Evolutionary conservation across 306 rosid genomes (phyloP), one percentile per base, ranked within the genome.

Genomic region (Herpetospermum pedunculosum): DNA sequence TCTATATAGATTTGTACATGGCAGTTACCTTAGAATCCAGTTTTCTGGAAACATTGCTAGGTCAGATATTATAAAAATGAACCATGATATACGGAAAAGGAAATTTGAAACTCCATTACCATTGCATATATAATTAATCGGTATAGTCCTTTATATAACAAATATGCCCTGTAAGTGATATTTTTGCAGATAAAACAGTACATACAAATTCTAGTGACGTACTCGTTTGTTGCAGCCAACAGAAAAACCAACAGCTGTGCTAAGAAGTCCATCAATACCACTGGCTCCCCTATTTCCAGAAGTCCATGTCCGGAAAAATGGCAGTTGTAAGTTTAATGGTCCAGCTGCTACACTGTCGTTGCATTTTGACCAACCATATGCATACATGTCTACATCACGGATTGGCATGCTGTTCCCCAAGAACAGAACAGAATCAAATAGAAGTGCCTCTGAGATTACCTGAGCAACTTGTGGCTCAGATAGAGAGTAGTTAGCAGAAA

Each of bases 331-430:
- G 76, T 89, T 72, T 70, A 79, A 82, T 86, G 77, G 60, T 83
- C 58, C 59, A 59, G 84, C 76, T 25, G 87, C 55, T 79, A 32
- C 76, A 76, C 81, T 82, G 74, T 35, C 74, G 73, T 46, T 73
- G 77, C 71, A 54, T 69, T 79, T 75, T 67, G 92, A 85, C 89
- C 95, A 86, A 81, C 86, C 81, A 71, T 30, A 48, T 37, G 92
- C 98, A 83, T 91, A 94, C 86, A 91, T 87, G 74, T 94, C 89
- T 60, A 88, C 87, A 83, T 94, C 97, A 63, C 98, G 96, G 78
- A 94, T 88, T 53, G 92, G 86, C 98, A 94, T 94, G 76, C 98
- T 94, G 80, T 94, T 94, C 82, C 98, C 98, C 65, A 91, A 81
- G 83, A 94, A 94, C 75, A 94, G 88, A 78, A 96, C 90, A 89